Conservation (phyloP, 2,329 filamentous ascomycete genomes). For the Alternaria gaisen region DNA sequence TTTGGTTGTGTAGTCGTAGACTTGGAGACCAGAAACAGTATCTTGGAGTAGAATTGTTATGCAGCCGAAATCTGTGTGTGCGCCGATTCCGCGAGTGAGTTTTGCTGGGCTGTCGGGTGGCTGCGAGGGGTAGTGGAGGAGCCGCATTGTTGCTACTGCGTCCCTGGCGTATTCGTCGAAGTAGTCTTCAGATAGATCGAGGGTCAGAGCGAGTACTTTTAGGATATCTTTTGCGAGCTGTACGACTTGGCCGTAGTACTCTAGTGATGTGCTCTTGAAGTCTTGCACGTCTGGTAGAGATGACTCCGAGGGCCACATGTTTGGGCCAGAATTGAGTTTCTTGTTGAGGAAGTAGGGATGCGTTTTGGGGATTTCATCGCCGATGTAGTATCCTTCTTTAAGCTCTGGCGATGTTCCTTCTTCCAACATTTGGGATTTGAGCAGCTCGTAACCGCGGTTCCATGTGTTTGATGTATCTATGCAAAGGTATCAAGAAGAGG, state of each 20-base stretch:
- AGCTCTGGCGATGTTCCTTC: conserved; percentile 54
- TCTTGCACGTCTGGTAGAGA: conserved; percentile 31
- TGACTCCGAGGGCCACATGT: conserved; percentile 50
- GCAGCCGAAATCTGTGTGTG: conserved; percentile 56
- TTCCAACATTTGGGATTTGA: conserved; percentile 56
- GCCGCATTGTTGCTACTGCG: conserved; percentile 54
- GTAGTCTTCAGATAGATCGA: conserved; percentile 50
- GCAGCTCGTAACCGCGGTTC: conserved; percentile 56
- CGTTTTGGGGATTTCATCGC: conserved; percentile 52
- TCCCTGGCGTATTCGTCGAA: conserved; percentile 50
- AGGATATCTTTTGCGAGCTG: conserved; percentile 54
- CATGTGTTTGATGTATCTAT: conserved; percentile 49
- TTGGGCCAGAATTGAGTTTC: conserved; percentile 53
- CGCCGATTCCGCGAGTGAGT: conserved; percentile 53
- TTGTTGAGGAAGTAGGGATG: conserved; percentile 52
- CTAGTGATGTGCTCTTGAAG: conserved; percentile 52
- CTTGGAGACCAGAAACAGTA: conserved; percentile 64
- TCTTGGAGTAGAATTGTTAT: conserved; percentile 52
- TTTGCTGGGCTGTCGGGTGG: conserved; percentile 49
- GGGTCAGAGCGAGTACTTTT: conserved; percentile 52
- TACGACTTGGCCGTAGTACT: conserved; percentile 54
- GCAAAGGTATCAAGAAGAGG: not conserved
- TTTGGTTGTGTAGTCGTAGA: conserved; percentile 74
- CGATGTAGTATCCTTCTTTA: conserved; percentile 56
- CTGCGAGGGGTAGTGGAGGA: conserved; percentile 56